These are phyloP conservation scores for Chlamydomonas sp. DNA, from an alignment of 139 green algal species.

Conservation along the genomic window DNA sequence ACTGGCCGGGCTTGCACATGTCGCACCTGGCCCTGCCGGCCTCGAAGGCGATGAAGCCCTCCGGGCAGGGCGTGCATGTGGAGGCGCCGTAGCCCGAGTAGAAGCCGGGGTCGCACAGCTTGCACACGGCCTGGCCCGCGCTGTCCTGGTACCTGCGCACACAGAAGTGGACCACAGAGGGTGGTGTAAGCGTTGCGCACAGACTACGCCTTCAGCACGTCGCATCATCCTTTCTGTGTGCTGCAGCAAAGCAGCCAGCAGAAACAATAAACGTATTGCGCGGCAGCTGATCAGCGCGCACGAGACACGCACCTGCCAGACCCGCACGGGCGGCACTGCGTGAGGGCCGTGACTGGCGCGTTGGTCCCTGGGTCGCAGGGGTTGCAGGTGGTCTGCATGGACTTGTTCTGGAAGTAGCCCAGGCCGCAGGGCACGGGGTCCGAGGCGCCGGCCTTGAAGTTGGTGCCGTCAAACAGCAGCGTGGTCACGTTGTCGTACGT, in stretches of 20 bases:
- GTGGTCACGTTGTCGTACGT: not conserved
- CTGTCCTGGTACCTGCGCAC: constrained; percentile 6
- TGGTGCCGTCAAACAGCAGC: not conserved
- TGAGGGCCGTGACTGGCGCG: not conserved
- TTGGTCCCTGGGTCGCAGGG: not conserved
- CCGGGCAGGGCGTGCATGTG: not conserved
- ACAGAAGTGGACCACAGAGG: no score
- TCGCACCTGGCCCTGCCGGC: not conserved
- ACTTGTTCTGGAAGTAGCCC: constrained; percentile 14
- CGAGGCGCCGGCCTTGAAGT: not conserved
- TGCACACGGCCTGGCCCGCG: constrained; percentile 16
- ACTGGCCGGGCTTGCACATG: constrained; percentile 6
- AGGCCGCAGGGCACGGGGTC: not conserved
- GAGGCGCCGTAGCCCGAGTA: constrained; percentile 10
- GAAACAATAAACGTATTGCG: not conserved
- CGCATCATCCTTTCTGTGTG: not conserved
- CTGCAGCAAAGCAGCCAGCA: not conserved
- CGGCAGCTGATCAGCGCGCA: not conserved
- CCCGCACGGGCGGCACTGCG: constrained; percentile 15
- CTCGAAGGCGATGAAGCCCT: constrained; percentile 5
- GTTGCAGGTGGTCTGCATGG: not conserved
- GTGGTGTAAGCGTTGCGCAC: no score
- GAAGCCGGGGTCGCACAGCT: constrained; percentile 3
- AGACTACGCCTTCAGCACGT: not conserved
- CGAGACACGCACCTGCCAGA: constrained; percentile 3